phyloP scores from a whole-genome alignment of 2,329 filamentous ascomycete genomes.

The Berkeleyomyces rouxiae region DNA sequence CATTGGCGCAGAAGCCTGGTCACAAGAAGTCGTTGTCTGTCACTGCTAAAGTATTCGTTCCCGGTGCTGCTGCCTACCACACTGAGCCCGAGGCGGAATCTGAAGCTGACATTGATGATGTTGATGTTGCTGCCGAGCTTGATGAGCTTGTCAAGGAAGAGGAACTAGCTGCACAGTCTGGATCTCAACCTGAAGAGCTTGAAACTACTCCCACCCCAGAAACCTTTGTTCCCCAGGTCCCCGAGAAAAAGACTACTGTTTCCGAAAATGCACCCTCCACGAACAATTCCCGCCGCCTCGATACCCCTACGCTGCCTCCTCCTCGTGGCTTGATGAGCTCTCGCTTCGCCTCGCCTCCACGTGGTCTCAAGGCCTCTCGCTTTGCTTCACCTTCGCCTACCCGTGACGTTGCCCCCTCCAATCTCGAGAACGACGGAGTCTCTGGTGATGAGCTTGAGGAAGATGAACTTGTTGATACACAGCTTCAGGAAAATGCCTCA shows the following conservation, averaged over 20 bases:
- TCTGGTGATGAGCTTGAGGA: conserved; percentile 19
- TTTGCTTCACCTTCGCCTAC: conserved; percentile 31
- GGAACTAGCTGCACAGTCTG: neutral
- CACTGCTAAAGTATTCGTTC: conserved; percentile 51
- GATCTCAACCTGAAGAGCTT: neutral
- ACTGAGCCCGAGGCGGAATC: conserved; percentile 15
- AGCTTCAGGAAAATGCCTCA: conserved; percentile 14
- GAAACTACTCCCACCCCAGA: conserved; percentile 14
- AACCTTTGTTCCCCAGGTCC: conserved; percentile 10
- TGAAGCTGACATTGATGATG: conserved; percentile 14
- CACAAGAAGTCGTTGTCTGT: conserved; percentile 48
- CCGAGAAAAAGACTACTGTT: neutral
- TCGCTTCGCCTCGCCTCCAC: conserved; percentile 29
- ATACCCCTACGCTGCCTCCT: conserved; percentile 14
- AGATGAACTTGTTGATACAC: conserved; percentile 17
- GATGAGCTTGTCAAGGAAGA: neutral
- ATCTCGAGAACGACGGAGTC: conserved; percentile 20
- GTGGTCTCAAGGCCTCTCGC: conserved; percentile 28
- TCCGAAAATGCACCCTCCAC: conserved; percentile 11
- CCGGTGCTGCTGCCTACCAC: conserved; percentile 23
- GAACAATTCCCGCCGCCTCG: conserved; percentile 15
- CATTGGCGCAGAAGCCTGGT: conserved; percentile 1
- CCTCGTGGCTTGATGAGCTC: conserved; percentile 25
- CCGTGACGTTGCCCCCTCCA: conserved; percentile 22
- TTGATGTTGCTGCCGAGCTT: conserved; percentile 14